phyloP scores from a whole-genome alignment of 148 eudicot species.

The Bassia scoparia region DNA sequence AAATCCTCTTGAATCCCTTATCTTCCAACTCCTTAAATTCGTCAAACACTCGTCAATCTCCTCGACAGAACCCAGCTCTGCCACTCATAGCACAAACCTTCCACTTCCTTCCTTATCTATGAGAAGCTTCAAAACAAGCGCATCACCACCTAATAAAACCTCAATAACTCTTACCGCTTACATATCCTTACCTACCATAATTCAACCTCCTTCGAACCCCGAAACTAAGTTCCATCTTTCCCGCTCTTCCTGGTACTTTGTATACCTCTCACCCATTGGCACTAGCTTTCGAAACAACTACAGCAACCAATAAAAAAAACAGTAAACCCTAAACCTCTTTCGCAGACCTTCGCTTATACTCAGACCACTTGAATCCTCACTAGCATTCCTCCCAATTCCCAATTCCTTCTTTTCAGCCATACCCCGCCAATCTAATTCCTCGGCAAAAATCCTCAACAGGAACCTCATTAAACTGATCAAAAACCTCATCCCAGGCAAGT shows the following conservation, averaged over 20 bases:
- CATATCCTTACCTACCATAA: slow-evolving; percentile 51
- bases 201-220: slow-evolving; percentile 43
- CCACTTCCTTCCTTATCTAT: slow-evolving; percentile 39
- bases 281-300: slow-evolving; percentile 3
- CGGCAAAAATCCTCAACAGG: slow-evolving; percentile 79
- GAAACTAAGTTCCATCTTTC: background rate
- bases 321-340: slow-evolving; percentile 69
- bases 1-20: slow-evolving; percentile 29
- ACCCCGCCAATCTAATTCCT: slow-evolving; percentile 73
- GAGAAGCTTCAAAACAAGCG: slow-evolving; percentile 47
- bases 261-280: background rate
- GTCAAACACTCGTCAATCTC: slow-evolving; percentile 65
- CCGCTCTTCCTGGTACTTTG: slow-evolving; percentile 18
- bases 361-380: slow-evolving; percentile 57
- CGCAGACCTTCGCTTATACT: slow-evolving; percentile 45
- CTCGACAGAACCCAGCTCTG: slow-evolving; percentile 69
- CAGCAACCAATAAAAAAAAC: no score
- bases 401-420: slow-evolving; percentile 82
- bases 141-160: slow-evolving; percentile 32
- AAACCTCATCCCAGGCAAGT: slow-evolving; percentile 50
- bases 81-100: slow-evolving; percentile 46
- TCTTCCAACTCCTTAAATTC: slow-evolving; percentile 55
- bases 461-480: slow-evolving; percentile 55
- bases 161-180: slow-evolving; percentile 50
- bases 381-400: slow-evolving; percentile 72